A percentile compares a stretch with the other conserved stretches of the same genome.
Conservation (phyloP, 2,329 filamentous ascomycete species). For the Hypoxylon sp. region DNA sequence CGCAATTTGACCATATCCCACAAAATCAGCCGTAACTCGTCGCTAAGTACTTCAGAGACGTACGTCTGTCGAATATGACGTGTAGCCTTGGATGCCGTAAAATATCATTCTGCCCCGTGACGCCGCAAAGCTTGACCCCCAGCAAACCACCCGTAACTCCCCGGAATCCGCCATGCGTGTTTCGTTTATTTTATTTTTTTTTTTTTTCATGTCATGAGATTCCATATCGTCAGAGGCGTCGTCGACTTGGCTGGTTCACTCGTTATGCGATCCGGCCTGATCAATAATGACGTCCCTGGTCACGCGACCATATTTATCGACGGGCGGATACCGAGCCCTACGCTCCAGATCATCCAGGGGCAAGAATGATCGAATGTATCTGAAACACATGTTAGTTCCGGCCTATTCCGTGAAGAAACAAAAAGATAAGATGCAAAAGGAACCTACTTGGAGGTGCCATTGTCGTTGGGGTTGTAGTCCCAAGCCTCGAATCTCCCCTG, state of each 20-base stretch:
- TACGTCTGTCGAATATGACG: neutral
- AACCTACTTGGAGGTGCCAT: constrained; percentile 70
- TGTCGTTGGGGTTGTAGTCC: constrained; percentile 82
- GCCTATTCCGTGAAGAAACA: constrained; percentile 26
- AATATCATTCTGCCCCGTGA: neutral
- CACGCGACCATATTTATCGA: constrained; percentile 63
- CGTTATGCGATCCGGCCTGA: constrained; percentile 55
- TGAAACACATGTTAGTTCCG: constrained; percentile 47
- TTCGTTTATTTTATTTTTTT: neutral
- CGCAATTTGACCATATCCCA: constrained; percentile 2
- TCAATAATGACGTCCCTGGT: constrained; percentile 52
- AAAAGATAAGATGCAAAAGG: constrained; percentile 39
- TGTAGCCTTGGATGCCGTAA: neutral
- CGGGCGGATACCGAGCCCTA: constrained; percentile 74
- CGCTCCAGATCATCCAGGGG: constrained; percentile 83
- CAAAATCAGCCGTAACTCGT: constrained; percentile 28
- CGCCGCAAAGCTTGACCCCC: constrained; percentile 22
- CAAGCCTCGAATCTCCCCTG: constrained; percentile 80
- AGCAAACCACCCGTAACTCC: constrained; percentile 2
- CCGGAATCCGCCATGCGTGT: neutral
- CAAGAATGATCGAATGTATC: constrained; percentile 86
- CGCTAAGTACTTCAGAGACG: constrained; percentile 21
- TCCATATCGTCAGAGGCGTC: neutral
- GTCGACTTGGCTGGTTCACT: constrained; percentile 43
- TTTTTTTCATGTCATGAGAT: neutral